Conservation (phyloP, 1,284 basidiomycete species). For the Chalciporus sp. region DNA sequence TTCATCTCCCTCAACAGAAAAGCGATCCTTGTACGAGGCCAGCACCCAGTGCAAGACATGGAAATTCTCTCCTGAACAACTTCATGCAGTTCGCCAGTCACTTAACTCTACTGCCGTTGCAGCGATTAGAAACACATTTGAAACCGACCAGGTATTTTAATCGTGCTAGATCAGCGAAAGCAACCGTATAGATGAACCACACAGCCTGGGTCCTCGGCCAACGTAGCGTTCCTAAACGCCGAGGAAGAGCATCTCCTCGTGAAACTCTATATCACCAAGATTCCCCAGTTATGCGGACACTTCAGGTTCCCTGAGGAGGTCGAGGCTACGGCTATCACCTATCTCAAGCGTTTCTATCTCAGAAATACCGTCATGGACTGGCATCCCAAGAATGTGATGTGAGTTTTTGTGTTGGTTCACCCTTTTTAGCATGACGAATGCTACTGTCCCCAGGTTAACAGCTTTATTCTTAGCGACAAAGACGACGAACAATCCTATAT, state of each 20-base stretch:
- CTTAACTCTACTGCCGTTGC: conserved; percentile 77
- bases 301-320: conserved; percentile 92
- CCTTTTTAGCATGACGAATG: conserved; percentile 6
- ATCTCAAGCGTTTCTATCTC: conserved; percentile 96
- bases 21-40: conserved; percentile 66
- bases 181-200: conserved; percentile 12
- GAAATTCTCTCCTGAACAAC: conserved; percentile 76
- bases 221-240: conserved; percentile 44
- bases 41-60: conserved; percentile 89
- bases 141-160: conserved; percentile 72
- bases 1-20: conserved; percentile 3
- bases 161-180: conserved; percentile 6
- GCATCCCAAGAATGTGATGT: conserved; percentile 99
- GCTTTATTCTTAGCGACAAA: conserved; percentile 95
- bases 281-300: conserved; percentile 81
- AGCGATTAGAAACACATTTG: conserved; percentile 75
- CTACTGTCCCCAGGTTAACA: conserved; percentile 71
- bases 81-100: conserved; percentile 59
- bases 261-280: conserved; percentile 86
- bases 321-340: conserved; percentile 89
- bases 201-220: conserved; percentile 28
- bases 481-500: conserved; percentile 92
- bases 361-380: conserved; percentile 99
- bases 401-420: conserved; percentile 33
- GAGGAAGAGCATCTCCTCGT: conserved; percentile 89